phyloP scores from a whole-genome alignment of 768 basidiomycete species.

The Mycena venus region DNA sequence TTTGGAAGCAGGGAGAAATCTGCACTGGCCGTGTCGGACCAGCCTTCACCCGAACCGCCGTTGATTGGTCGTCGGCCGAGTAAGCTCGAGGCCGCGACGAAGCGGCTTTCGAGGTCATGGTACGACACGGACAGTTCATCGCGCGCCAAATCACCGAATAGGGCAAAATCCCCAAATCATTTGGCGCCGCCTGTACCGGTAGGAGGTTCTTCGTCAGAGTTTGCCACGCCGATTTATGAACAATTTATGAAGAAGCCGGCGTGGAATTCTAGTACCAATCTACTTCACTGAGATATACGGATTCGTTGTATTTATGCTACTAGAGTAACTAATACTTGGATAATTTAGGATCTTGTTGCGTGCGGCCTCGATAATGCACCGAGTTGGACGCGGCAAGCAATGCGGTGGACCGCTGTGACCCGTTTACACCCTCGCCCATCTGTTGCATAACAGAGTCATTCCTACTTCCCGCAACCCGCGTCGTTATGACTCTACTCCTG shows the following conservation, averaged over 20 bases:
- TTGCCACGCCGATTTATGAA: constrained; percentile 34
- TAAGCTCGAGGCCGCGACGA: constrained; percentile 31
- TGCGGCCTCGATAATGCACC: no score
- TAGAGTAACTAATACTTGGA: not conserved
- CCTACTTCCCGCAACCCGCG: no score
- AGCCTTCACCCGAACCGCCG: constrained; percentile 23
- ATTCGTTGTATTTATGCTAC: not conserved
- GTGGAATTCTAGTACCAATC: constrained; percentile 33
- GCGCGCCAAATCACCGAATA: not conserved
- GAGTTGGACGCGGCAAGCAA: no score
- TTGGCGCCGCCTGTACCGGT: constrained; percentile 12
- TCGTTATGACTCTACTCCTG: no score
- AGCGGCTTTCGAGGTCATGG: constrained; percentile 34
- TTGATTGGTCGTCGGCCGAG: constrained; percentile 26
- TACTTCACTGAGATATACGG: constrained; percentile 22
- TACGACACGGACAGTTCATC: constrained; percentile 24
- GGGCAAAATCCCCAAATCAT: constrained; percentile 3
- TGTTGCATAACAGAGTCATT: no score
- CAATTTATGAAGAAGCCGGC: constrained; percentile 36
- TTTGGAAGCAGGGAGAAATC: constrained; percentile 32
- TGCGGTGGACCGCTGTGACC: no score
- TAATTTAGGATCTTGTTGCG: not conserved
- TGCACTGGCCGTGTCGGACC: constrained; percentile 6
- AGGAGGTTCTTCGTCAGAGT: not conserved
- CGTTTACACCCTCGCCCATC: no score